phyloP scores from a whole-genome alignment of 2,329 filamentous ascomycete species.

The Epicoccum nigrum region DNA sequence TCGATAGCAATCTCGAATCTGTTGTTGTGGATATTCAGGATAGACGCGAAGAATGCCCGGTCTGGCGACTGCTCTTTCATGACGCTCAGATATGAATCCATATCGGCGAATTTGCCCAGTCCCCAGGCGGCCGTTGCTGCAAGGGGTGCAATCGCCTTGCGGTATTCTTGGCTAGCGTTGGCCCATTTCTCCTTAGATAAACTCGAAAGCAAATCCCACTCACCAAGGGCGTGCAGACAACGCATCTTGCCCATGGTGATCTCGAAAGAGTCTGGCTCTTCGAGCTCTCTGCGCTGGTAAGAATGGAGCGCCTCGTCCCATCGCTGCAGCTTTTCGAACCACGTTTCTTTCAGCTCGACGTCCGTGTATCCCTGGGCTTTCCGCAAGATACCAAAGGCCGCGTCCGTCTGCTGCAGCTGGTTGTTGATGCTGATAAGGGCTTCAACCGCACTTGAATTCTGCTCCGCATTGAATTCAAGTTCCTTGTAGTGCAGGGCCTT shows the following conservation, averaged over 20 bases:
- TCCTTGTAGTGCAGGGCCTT: slow-evolving; percentile 99
- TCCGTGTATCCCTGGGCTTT: slow-evolving; percentile 96
- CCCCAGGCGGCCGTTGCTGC: slow-evolving; percentile 97
- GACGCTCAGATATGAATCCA: slow-evolving; percentile 95
- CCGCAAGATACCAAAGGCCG: slow-evolving; percentile 94
- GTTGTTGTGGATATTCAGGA: slow-evolving; percentile 91
- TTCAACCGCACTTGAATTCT: slow-evolving; percentile 93
- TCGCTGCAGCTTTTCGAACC: slow-evolving; percentile 97
- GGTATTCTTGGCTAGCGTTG: slow-evolving; percentile 84
- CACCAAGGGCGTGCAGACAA: slow-evolving; percentile 92
- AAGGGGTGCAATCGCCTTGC: slow-evolving; percentile 87
- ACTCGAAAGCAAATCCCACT: slow-evolving; percentile 92
- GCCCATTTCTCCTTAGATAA: slow-evolving; percentile 94
- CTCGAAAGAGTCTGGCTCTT: slow-evolving; percentile 76
- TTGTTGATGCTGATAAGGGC: slow-evolving; percentile 99
- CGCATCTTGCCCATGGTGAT: slow-evolving; percentile 99
- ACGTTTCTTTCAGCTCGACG: slow-evolving; percentile 94
- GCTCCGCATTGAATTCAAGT: slow-evolving; percentile 95
- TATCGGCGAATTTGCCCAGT: slow-evolving; percentile 93
- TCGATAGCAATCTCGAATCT: slow-evolving; percentile 90
- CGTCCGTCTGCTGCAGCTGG: slow-evolving; percentile 96
- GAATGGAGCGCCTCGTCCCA: slow-evolving; percentile 97
- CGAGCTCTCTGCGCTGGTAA: slow-evolving; percentile 85
- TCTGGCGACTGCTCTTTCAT: slow-evolving; percentile 96
- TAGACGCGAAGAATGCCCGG: slow-evolving; percentile 95